Percentiles rank a stretch among this genome's conserved stretches.
Conservation (phyloP, 2,329 filamentous ascomycete species). For the Aureobasidium vineae region DNA sequence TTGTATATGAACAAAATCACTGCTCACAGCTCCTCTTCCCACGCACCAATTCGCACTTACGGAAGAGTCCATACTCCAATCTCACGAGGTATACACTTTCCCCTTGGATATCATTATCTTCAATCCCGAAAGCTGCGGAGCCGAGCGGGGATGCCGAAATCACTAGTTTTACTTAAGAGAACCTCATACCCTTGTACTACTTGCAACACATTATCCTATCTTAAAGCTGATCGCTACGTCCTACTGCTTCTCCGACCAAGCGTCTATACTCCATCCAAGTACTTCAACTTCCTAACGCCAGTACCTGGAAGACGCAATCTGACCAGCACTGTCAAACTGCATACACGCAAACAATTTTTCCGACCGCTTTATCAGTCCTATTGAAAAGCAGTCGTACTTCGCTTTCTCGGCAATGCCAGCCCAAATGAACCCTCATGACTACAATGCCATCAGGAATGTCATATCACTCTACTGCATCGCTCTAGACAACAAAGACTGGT, state of each 20-base stretch:
- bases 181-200: background rate
- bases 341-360: background rate
- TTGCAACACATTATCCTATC: background rate
- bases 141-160: slow-evolving; percentile 11
- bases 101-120: too few relatives aligned
- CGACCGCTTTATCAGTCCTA: background rate
- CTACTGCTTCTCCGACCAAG: background rate
- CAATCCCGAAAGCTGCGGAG: background rate
- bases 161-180: background rate
- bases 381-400: background rate
- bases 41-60: background rate
- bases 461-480: slow-evolving; percentile 47
- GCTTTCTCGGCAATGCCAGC: background rate
- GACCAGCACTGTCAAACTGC: background rate
- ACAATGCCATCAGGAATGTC: slow-evolving; percentile 45
- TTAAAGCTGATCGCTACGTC: background rate
- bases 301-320: background rate
- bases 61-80: background rate
- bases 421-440: slow-evolving; percentile 33
- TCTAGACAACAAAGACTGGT: slow-evolving; percentile 45
- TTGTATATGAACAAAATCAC: slow-evolving; percentile 6
- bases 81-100: background rate
- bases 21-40: background rate
- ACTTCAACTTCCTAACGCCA: background rate
- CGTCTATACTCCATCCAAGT: background rate